A percentile compares a stretch with the other conserved stretches of the same genome.
Evolutionary conservation across 306 rosid genomes (phyloP).

Genomic region (Sicyos edulis): DNA sequence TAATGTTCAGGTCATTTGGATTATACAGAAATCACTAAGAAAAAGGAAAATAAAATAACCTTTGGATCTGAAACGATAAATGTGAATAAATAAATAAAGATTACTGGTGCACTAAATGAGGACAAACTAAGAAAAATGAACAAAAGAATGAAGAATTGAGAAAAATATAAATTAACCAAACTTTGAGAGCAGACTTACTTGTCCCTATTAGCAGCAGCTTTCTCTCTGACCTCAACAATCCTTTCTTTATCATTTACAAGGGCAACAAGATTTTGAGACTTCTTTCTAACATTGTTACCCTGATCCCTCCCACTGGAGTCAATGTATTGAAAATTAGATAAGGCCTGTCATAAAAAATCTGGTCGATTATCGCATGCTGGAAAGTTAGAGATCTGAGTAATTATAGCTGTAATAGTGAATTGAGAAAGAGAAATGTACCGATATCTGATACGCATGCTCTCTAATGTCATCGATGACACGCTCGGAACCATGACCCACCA

Average conservation of each 20-base stretch:
- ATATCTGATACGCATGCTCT: constrained; percentile 95
- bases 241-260: constrained; percentile 88
- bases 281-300: constrained; percentile 86
- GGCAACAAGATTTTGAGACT: constrained; percentile 69
- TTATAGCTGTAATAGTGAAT: not conserved
- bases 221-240: constrained; percentile 73
- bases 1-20: too few species aligned
- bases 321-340: constrained; percentile 71
- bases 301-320: constrained; percentile 92
- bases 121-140: constrained; percentile 14
- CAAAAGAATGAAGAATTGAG: constrained; percentile 13
- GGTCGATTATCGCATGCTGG: constrained; percentile 17
- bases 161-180: not conserved
- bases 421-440: constrained; percentile 46
- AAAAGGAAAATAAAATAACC: not conserved
- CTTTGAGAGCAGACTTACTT: constrained; percentile 44
- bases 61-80: not conserved
- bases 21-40: too few species aligned
- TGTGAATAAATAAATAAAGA: not conserved
- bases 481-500: constrained; percentile 94
- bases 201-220: constrained; percentile 84
- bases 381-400: constrained; percentile 16
- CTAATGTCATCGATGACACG: constrained; percentile 89
- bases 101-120: not conserved
- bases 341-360: constrained; percentile 40